Evolutionary conservation across 2,329 filamentous ascomycete species (phyloP).

Genomic region (Fusarium tuaranense): DNA sequence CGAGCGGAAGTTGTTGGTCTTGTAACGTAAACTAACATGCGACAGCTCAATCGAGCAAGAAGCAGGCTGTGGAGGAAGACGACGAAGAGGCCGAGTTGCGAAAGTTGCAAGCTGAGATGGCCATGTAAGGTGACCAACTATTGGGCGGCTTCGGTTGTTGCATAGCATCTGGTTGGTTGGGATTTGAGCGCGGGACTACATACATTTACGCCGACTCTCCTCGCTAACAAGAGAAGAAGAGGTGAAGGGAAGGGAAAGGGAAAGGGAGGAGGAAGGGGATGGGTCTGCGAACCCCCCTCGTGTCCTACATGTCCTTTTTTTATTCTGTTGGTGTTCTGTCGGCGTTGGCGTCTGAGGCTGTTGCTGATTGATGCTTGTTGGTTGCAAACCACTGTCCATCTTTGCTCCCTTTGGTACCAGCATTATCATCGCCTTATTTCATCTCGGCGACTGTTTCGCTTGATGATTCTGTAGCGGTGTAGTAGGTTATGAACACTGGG

Average conservation of each 20-base stretch:
- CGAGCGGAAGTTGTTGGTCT: not conserved
- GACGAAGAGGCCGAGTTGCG: slow-evolving; percentile 96
- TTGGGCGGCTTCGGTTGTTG: slow-evolving; percentile 30
- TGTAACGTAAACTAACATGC: slow-evolving; percentile 25
- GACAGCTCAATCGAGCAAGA: slow-evolving; percentile 50
- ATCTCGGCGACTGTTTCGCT: not conserved
- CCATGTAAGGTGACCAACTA: slow-evolving; percentile 71
- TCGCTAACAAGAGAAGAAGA: slow-evolving; percentile 3
- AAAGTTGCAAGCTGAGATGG: slow-evolving; percentile 97
- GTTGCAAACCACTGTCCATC: slow-evolving; percentile 34
- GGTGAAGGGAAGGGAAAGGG: not conserved
- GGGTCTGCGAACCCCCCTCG: slow-evolving; percentile 26
- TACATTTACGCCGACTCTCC: slow-evolving; percentile 14
- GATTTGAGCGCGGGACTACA: slow-evolving; percentile 21
- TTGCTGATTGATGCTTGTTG: slow-evolving; percentile 40
- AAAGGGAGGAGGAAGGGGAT: slow-evolving; percentile 27
- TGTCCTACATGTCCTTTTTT: slow-evolving; percentile 35
- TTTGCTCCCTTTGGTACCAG: slow-evolving; percentile 27
- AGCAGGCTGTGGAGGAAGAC: slow-evolving; percentile 76
- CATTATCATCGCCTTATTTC: slow-evolving; percentile 16
- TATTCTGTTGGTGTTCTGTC: slow-evolving; percentile 44
- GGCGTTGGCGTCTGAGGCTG: slow-evolving; percentile 50
- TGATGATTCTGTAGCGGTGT: slow-evolving; percentile 1
- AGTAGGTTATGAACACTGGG: not conserved
- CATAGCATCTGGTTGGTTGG: slow-evolving; percentile 43